Evolutionary conservation across 306 rosid genomes (phyloP).

Genomic region (Ochetophila trinervis): DNA sequence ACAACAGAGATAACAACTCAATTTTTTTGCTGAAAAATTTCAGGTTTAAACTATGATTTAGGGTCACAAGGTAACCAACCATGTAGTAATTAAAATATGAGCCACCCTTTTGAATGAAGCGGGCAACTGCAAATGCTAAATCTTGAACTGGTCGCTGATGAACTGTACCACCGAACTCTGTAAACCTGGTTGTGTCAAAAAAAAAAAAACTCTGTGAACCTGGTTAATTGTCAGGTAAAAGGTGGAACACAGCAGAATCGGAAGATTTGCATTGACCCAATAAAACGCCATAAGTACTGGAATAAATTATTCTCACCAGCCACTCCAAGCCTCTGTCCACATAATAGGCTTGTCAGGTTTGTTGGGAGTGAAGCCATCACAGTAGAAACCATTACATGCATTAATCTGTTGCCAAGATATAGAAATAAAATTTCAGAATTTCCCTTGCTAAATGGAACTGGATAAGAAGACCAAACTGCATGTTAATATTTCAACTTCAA

Average conservation of each 20-base stretch:
- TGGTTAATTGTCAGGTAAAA: conserved; percentile 18
- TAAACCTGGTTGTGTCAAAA: conserved; percentile 45
- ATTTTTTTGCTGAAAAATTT: not conserved
- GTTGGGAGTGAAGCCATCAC: conserved; percentile 84
- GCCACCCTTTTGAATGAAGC: conserved; percentile 87
- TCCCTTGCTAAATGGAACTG: conserved; percentile 2
- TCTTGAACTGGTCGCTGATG: conserved; percentile 84
- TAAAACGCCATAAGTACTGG: conserved; percentile 4
- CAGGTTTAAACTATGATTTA: not conserved
- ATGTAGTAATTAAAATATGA: conserved; percentile 81
- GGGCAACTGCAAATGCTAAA: conserved; percentile 91
- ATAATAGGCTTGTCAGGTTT: conserved; percentile 85
- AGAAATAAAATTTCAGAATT: conserved; percentile 6
- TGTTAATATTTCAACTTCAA: not conserved
- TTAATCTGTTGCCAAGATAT: conserved; percentile 59
- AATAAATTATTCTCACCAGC: conserved; percentile 57
- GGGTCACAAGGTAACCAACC: conserved; percentile 59
- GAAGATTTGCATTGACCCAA: conserved; percentile 15
- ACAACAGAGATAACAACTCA: conserved; percentile 21
- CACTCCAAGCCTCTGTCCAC: conserved; percentile 99
- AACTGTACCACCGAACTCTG: conserved; percentile 84
- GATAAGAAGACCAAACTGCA: not conserved
- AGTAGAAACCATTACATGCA: conserved; percentile 88
- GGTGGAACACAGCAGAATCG: conserved; percentile 8
- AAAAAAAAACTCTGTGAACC: conserved; percentile 68